phyloP scores from a whole-genome alignment of 1,284 basidiomycete genomes.

The Sphaerobolus stellatus region DNA sequence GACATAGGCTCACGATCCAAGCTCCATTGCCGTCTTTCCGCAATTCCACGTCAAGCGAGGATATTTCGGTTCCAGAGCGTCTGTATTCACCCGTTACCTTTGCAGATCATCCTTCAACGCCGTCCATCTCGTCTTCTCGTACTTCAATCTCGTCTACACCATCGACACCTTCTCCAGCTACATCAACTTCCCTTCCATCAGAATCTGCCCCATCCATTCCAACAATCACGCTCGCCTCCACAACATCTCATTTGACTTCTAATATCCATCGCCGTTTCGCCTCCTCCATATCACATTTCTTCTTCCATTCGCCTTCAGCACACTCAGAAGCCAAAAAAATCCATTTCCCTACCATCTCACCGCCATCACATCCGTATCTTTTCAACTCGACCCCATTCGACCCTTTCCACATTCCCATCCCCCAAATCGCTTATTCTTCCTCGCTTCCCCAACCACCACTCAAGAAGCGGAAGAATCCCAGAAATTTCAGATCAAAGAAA shows the following conservation, averaged over 20 bases:
- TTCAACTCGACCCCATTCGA: background rate
- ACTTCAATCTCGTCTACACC: background rate
- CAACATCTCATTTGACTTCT: background rate
- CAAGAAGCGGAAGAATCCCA: no score
- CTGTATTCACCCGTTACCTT: background rate
- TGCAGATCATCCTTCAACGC: background rate
- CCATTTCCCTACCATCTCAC: background rate
- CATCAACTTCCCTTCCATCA: no score
- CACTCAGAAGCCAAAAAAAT: background rate
- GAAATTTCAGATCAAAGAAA: background rate
- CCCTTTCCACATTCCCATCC: slow-evolving; percentile 8
- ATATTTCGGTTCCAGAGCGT: background rate
- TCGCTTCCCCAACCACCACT: no score
- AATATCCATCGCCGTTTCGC: no score
- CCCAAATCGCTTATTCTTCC: slow-evolving; percentile 3
- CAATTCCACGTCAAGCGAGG: background rate
- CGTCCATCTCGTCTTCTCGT: background rate
- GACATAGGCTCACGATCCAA: background rate
- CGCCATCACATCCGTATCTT: background rate
- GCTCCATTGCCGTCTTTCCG: background rate
- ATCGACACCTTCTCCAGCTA: background rate
- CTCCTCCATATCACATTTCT: no score
- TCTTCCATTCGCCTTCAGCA: background rate
- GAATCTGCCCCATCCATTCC: background rate
- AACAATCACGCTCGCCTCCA: background rate